A percentile compares a stretch with the other conserved stretches of the same genome.
Evolutionary conservation across 2,329 filamentous ascomycete species (phyloP).

Genomic region (Talaromyces sp.): DNA sequence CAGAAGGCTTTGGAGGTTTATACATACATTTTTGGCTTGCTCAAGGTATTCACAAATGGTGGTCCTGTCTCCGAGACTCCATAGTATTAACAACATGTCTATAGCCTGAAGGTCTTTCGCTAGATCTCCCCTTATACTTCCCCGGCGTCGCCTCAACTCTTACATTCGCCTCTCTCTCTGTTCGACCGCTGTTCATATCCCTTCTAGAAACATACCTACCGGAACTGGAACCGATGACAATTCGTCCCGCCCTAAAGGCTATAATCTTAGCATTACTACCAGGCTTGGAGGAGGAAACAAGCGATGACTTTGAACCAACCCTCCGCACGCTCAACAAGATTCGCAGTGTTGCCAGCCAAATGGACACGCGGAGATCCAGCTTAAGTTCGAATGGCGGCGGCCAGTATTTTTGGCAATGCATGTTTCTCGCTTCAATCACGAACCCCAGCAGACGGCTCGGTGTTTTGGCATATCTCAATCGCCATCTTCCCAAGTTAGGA

Average conservation of each 20-base stretch:
- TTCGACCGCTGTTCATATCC: conserved; percentile 79
- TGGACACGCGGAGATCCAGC: conserved; percentile 52
- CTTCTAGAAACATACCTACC: conserved; percentile 80
- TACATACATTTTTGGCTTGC: conserved; percentile 78
- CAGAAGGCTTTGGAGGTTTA: conserved; percentile 97
- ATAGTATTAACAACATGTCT: background rate
- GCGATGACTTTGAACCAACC: conserved; percentile 92
- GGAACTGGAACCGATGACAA: conserved; percentile 64
- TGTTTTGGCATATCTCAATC: conserved; percentile 79
- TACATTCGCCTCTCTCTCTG: conserved; percentile 90
- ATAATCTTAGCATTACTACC: conserved; percentile 86
- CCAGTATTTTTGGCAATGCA: conserved; percentile 97
- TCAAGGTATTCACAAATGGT: conserved; percentile 58
- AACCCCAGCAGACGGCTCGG: conserved; percentile 81
- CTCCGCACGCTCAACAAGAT: conserved; percentile 75
- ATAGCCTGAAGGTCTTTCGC: conserved; percentile 69
- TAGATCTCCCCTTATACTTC: conserved; percentile 81
- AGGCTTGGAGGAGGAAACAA: conserved; percentile 91
- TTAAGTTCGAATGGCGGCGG: conserved; percentile 61
- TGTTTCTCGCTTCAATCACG: conserved; percentile 91
- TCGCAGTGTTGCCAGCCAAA: conserved; percentile 59
- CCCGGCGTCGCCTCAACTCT: conserved; percentile 85
- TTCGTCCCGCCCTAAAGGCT: conserved; percentile 86
- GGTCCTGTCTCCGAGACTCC: background rate
- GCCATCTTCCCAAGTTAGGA: conserved; percentile 72